Percentiles rank a stretch among this genome's conserved stretches.
Conservation (phyloP, 768 basidiomycete species). For the Psilocybe subaeruginosa region DNA sequence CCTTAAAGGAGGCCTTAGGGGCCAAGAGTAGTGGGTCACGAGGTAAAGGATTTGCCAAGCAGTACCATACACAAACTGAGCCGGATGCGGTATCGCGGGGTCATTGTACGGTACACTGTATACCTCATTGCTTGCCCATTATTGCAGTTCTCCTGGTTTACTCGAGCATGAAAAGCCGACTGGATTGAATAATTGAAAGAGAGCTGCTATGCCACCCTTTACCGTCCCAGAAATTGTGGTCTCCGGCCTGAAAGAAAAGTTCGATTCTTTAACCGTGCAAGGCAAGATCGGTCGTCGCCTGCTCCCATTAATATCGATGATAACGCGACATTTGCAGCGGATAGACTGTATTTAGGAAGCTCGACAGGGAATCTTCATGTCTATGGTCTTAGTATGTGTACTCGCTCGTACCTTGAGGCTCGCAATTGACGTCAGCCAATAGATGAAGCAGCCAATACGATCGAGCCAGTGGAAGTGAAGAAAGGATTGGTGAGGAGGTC, state of each 20-base stretch:
- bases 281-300: constrained; percentile 27
- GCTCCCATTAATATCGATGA: neutral
- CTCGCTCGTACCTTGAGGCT: neutral
- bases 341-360: constrained; percentile 44
- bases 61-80: no score
- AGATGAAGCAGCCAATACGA: constrained; percentile 34
- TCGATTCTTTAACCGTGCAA: constrained; percentile 49
- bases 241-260: constrained; percentile 50
- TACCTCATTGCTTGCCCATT: no score
- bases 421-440: constrained; percentile 9
- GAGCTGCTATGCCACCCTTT: constrained; percentile 39
- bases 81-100: no score
- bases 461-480: constrained; percentile 64
- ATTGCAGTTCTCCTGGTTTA: neutral
- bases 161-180: neutral
- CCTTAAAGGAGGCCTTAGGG: no score
- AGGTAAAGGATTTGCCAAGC: no score
- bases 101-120: no score
- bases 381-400: constrained; percentile 27
- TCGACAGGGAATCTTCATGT: constrained; percentile 39
- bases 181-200: neutral
- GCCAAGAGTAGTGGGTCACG: no score
- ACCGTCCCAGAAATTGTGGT: constrained; percentile 34
- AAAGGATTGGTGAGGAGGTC: constrained; percentile 65
- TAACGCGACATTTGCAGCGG: constrained; percentile 33